Base-by-base conservation (phyloP, 2,329 filamentous ascomycete species). In the Knufia fluminis region DNA sequence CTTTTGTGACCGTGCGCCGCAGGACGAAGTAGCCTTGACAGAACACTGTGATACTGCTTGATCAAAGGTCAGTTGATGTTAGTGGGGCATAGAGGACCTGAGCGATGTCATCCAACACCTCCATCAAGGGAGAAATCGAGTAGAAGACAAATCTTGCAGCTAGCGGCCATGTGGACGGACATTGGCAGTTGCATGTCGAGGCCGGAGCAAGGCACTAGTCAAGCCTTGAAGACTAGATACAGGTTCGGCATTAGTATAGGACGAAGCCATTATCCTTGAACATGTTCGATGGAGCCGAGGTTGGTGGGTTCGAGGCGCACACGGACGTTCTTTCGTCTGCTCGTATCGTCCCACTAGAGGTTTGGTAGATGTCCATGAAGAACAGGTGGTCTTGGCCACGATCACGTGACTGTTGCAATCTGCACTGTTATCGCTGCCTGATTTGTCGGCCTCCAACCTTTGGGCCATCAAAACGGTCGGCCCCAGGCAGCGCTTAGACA, bases 1-100 rank as follows among this genome's bases (percentile, higher is more conserved):
- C 46, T 49, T 45, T 47, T 52, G 35, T 46, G 35, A 46, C 45
- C 52, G 46, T 33, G 44, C 48, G 45, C 45, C 45, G 45, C 45
- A 48, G 16, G 16, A 39, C 9, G n/a, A 28, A 12, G 31, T 39
- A 22, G 12, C 22, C 23, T 33, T 16, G 35, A 23, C 20, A 32
- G 23, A 17, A 40, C 17, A 10, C 40, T 31, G 36, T 28, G 45
- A 48, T 48, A 31, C 45, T 40, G 35, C 33, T 48, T 48, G 22
- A 22, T 40, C 33, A 39, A 16, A 40, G 45, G 45, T 26, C 33
- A 40, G n/a, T 17, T 12, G 24, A 10, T 20, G 23, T 31, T 17
- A 17, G 45, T 39, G 33, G 45, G 35, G 45, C 36, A n/a, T 16
- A 24, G 32, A 31, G 31, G 16, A n/a, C 6, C 14, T 20, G 19